Evolutionary conservation across 2,329 filamentous ascomycete genomes (phyloP).

Genomic region (Claviceps capensis): DNA sequence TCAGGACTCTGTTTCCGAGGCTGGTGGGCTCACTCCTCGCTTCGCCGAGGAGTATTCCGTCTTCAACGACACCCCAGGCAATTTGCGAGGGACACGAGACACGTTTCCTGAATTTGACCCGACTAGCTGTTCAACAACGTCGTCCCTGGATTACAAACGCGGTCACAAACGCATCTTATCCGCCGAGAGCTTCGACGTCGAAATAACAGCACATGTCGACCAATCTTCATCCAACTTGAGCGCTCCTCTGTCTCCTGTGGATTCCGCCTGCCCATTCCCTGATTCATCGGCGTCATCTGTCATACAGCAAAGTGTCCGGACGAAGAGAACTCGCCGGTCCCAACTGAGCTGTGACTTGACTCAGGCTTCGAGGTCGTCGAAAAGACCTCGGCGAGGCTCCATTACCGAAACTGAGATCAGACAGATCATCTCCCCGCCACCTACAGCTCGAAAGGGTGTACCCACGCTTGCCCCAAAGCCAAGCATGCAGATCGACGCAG

Average conservation of each 20-base stretch:
- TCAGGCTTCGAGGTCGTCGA: conserved; percentile 17
- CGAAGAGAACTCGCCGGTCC: conserved; percentile 12
- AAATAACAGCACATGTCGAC: conserved; percentile 48
- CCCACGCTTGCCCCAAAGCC: conserved; percentile 41
- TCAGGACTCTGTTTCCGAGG: conserved; percentile 33
- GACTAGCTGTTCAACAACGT: conserved; percentile 20
- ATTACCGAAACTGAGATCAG: conserved; percentile 20
- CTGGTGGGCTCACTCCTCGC: conserved; percentile 42
- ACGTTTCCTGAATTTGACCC: conserved; percentile 32
- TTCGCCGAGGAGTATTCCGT: conserved; percentile 54
- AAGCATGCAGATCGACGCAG: conserved; percentile 46
- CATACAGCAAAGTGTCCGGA: conserved; percentile 16
- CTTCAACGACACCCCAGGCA: conserved; percentile 50
- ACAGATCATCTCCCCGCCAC: conserved; percentile 47
- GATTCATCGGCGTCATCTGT: conserved; percentile 40
- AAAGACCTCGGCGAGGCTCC: conserved; percentile 31
- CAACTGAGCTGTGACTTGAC: conserved; percentile 15
- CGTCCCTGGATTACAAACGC: conserved; percentile 29
- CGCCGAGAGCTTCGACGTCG: conserved; percentile 31
- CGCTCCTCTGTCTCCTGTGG: conserved; percentile 43
- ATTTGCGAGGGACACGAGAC: conserved; percentile 33
- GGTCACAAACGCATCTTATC: conserved; percentile 39
- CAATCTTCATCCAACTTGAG: conserved; percentile 41
- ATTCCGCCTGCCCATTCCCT: conserved; percentile 41
- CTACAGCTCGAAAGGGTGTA: conserved; percentile 39